phyloP scores from a whole-genome alignment of 768 basidiomycete genomes.

The Pisolithus marmoratus region DNA sequence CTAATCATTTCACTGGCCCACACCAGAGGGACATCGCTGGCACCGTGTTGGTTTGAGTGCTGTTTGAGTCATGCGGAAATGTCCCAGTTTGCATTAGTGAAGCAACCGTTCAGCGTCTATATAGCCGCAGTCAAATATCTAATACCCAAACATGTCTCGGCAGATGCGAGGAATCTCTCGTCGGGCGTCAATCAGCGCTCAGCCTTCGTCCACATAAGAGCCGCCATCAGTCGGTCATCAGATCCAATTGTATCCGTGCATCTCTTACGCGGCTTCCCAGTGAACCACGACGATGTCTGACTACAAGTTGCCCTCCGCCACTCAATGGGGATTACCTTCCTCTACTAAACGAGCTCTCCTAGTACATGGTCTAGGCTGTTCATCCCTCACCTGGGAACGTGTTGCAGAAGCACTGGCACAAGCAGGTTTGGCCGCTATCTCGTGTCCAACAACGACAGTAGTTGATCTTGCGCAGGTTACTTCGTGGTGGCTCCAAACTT shows the following conservation, averaged over 20 bases:
- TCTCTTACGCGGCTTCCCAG: not conserved
- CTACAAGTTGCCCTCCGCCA: constrained; percentile 11
- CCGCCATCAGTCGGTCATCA: no score
- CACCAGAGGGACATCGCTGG: no score
- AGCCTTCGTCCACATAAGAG: no score
- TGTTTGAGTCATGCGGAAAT: no score
- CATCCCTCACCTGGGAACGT: constrained; percentile 15
- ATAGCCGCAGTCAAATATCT: no score
- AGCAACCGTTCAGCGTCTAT: no score
- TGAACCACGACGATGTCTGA: constrained; percentile 2
- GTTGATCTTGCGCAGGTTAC: constrained; percentile 13
- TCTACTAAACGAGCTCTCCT: constrained; percentile 20
- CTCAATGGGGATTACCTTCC: constrained; percentile 17
- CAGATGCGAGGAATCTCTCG: no score
- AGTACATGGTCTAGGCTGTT: constrained; percentile 20
- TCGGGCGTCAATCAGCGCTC: no score
- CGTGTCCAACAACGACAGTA: not conserved
- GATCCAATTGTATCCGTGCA: not conserved
- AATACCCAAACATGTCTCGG: no score
- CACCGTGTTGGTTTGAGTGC: no score
- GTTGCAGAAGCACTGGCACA: constrained; percentile 11
- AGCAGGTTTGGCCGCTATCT: constrained; percentile 4
- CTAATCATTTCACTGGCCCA: no score
- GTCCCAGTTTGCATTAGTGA: no score
- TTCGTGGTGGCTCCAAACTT: constrained; percentile 19